Evolutionary conservation across 352 stramenopile genomes (phyloP), one percentile per base, ranked within the genome.

Genomic region (Albugo candida): DNA sequence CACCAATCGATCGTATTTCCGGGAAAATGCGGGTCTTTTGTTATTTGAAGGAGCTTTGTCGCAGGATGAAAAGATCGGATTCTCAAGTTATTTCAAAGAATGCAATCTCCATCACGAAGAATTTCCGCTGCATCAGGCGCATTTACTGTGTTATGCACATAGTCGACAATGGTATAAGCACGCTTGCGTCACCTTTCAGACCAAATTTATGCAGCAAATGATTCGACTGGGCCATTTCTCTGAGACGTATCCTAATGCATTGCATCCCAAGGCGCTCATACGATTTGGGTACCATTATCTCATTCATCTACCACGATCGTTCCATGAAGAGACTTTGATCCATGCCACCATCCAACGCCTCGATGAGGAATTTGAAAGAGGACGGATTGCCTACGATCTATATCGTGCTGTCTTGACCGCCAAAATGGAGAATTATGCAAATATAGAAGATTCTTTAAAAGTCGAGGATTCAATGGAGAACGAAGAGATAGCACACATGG

Each of bases 281-380:
- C 70, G 72, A 1, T 85, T 87, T 35, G 75, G 75, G 0, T 67
- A 87, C 41, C 75, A 84, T 42, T 87, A 87, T 41, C 51, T 87
- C 27, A 87, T 87, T 16, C 67, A 87, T 36, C 42, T 87, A 36
- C 75, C 75, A 24, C 70, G 70, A 36, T 84, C 75, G 11, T 85
- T 87, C 24, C 64, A 85, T 45, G 70, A 77, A 20, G 75, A 87
- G 37, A 72, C 70, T 17, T 81, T 87, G 16, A 62, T 67, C 16
- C 46, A 66, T 14, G 70, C 75, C 17, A 82, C 68, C 19, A 83
- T 83, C 36, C 70, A 83, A 47, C 75, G 70, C 39, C 51, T 87
- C 31, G 75, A 87, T 54, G 58, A 67, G 42, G 75, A 84, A 54
- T 83, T 87, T 53, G 75, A 87, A 42, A 66, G 75, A 24, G 75